A percentile compares a stretch with the other conserved stretches of the same genome.
phyloP scores from a whole-genome alignment of 2,329 filamentous ascomycete species.

The Arthroderma uncinatum region DNA sequence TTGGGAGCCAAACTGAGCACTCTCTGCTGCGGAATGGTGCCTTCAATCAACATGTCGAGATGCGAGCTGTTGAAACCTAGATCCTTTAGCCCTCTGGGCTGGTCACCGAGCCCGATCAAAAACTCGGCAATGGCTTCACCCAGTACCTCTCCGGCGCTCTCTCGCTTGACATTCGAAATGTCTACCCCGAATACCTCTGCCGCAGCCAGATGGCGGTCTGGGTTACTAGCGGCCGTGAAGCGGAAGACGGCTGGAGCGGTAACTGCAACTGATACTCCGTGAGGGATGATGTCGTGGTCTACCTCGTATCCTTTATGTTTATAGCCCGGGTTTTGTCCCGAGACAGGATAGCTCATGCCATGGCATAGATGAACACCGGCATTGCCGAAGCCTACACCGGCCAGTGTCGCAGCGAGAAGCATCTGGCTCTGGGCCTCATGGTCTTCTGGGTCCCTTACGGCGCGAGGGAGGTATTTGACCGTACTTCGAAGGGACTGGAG shows the following conservation, averaged over 20 bases:
- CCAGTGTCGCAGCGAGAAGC: constrained; percentile 86
- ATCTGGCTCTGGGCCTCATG: constrained; percentile 88
- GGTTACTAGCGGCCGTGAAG: constrained; percentile 85
- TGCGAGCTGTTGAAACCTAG: constrained; percentile 68
- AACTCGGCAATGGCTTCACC: constrained; percentile 74
- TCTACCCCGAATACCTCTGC: constrained; percentile 89
- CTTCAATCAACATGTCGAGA: constrained; percentile 77
- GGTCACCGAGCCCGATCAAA: constrained; percentile 71
- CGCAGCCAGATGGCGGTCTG: constrained; percentile 77
- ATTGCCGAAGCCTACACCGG: constrained; percentile 94
- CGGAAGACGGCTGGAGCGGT: constrained; percentile 87
- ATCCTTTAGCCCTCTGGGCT: constrained; percentile 73
- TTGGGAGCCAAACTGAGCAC: constrained; percentile 87
- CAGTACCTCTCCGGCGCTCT: constrained; percentile 80
- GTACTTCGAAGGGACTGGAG: constrained; percentile 72
- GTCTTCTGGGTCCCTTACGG: constrained; percentile 79
- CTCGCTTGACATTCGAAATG: constrained; percentile 71
- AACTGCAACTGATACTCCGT: constrained; percentile 90
- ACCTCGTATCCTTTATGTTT: constrained; percentile 79
- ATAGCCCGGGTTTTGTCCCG: constrained; percentile 86
- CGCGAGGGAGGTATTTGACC: constrained; percentile 82
- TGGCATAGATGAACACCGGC: constrained; percentile 86
- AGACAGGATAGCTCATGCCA: constrained; percentile 96
- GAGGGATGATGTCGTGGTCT: constrained; percentile 69
- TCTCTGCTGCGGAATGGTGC: constrained; percentile 81